A percentile compares a stretch with the other conserved stretches of the same genome.
phyloP scores from a whole-genome alignment of 768 basidiomycete species.

The Xerocomus potaroensis region DNA sequence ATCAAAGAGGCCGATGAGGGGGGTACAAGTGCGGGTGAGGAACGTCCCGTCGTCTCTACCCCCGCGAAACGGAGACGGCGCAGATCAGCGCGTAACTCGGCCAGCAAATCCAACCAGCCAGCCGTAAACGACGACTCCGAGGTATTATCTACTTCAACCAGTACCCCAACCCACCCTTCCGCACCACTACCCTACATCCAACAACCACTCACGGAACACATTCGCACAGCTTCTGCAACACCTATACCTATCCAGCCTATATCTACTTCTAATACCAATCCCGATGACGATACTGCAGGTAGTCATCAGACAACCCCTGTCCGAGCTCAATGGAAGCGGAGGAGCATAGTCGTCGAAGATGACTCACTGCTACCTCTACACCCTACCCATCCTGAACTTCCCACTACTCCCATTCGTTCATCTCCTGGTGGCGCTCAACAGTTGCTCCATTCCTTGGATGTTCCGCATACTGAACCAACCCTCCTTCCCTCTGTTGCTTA shows the following conservation, averaged over 20 bases:
- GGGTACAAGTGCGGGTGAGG: conserved; percentile 57
- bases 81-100: conserved; percentile 43
- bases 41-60: conserved; percentile 35
- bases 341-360: conserved; percentile 67
- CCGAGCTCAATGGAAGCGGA: conserved; percentile 40
- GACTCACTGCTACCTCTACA: conserved; percentile 45
- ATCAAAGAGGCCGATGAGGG: conserved; percentile 61
- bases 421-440: conserved; percentile 32
- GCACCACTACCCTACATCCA: conserved; percentile 44
- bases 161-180: conserved; percentile 55
- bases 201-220: conserved; percentile 26
- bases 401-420: conserved; percentile 40
- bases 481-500: conserved; percentile 42
- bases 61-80: conserved; percentile 56
- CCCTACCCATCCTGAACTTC: conserved; percentile 36
- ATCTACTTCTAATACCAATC: conserved; percentile 24
- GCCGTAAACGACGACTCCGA: conserved; percentile 47
- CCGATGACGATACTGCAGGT: conserved; percentile 27
- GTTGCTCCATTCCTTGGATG: conserved; percentile 48
- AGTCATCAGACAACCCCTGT: conserved; percentile 34
- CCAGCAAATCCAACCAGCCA: conserved; percentile 35
- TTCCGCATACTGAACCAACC: conserved; percentile 44
- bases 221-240: conserved; percentile 26
- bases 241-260: conserved; percentile 28
- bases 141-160: conserved; percentile 41